phyloP scores from a whole-genome alignment of 176 grass and related monocot genomes.

The Carex pumila region DNA sequence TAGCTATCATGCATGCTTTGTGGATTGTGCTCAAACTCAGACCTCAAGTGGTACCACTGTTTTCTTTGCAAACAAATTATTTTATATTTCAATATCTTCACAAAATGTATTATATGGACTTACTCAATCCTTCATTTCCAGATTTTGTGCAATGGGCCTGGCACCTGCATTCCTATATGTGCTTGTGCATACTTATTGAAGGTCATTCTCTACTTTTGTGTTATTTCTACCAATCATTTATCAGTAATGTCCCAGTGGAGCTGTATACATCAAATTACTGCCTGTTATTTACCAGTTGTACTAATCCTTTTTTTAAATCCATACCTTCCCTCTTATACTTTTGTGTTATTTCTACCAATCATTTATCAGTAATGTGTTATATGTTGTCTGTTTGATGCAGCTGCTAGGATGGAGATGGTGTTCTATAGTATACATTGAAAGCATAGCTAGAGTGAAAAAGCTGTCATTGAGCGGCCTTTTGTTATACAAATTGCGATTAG shows the following conservation, averaged over 20 bases:
- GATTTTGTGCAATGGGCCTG: constrained; percentile 96
- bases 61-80: background rate
- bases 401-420: constrained; percentile 66
- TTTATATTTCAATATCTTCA: background rate
- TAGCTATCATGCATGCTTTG: constrained; percentile 70
- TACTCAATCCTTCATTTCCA: constrained; percentile 13
- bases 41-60: constrained; percentile 72
- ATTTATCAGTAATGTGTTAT: constrained; percentile 14
- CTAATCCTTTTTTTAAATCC: background rate
- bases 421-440: constrained; percentile 83
- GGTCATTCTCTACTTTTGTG: constrained; percentile 34
- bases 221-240: background rate
- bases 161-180: constrained; percentile 85
- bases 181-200: constrained; percentile 66
- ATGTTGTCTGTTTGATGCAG: constrained; percentile 28
- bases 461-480: constrained; percentile 79
- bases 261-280: background rate
- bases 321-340: background rate
- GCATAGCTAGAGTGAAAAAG: constrained; percentile 85
- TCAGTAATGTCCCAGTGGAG: background rate
- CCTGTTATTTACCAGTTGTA: background rate
- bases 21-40: constrained; percentile 72
- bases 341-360: background rate
- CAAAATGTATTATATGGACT: constrained; percentile 20
- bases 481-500: constrained; percentile 69